Conservation (phyloP, 495 filamentous ascomycete genomes). For the Amphirosellinia nigrospora region DNA sequence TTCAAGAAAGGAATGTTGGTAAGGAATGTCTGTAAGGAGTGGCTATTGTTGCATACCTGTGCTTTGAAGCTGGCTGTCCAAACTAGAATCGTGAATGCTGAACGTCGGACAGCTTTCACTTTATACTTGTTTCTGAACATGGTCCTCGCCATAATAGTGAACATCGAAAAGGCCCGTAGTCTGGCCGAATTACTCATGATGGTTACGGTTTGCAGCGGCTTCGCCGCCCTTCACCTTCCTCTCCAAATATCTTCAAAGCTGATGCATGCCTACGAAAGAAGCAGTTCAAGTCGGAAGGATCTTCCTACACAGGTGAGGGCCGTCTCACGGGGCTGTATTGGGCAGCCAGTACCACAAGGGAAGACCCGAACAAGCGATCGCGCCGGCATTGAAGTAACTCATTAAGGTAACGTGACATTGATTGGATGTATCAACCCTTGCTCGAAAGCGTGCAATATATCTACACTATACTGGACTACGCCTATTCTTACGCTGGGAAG, state of each 20-base stretch:
- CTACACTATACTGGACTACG: not conserved
- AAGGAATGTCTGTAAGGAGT: constrained; percentile 23
- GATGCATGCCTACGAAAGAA: not conserved
- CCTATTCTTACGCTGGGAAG: no score
- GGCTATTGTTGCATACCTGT: constrained; percentile 6
- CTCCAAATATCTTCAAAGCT: not conserved
- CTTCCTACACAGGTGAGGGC: not conserved
- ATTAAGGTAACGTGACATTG: constrained; percentile 18
- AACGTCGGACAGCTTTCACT: not conserved
- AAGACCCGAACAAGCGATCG: not conserved
- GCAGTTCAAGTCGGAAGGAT: not conserved
- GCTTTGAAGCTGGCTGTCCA: not conserved
- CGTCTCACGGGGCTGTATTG: not conserved
- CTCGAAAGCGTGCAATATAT: not conserved
- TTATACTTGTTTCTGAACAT: not conserved
- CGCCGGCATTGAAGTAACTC: not conserved
- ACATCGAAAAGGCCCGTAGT: not conserved
- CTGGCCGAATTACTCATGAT: not conserved
- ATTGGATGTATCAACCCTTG: not conserved
- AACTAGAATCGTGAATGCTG: not conserved
- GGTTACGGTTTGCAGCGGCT: not conserved
- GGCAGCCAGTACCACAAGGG: not conserved
- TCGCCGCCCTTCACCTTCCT: constrained; percentile 3
- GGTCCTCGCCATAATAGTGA: not conserved
- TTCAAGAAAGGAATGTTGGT: not conserved